These are phyloP conservation scores for Obelidium mucronatum DNA, from an alignment of 192 early-diverging fungal genomes.

Conservation along the genomic window DNA sequence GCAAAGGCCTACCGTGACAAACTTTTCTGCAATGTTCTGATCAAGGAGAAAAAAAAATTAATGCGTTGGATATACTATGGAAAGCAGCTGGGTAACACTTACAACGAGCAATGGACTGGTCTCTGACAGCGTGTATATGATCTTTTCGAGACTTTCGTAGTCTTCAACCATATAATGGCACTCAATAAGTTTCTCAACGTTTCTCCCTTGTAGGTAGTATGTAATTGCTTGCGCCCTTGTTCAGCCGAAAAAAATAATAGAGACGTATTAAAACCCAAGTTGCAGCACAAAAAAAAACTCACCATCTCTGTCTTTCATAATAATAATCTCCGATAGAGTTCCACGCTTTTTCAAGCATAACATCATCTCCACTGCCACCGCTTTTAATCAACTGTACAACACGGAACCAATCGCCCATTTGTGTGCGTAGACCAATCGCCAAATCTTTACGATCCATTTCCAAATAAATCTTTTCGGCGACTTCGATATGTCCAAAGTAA, in stretches of 20 bases:
- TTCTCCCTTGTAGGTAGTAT: constrained; percentile 63
- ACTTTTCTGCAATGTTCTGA: constrained; percentile 59
- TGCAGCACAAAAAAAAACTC: too few relatives aligned
- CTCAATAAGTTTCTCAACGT: constrained; percentile 53
- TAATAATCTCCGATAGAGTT: constrained; percentile 63
- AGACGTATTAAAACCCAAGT: not conserved
- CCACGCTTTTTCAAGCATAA: constrained; percentile 61
- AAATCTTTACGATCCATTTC: constrained; percentile 68
- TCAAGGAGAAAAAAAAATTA: not conserved
- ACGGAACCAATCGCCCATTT: constrained; percentile 65
- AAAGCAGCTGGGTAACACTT: not conserved
- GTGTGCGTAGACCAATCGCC: constrained; percentile 59
- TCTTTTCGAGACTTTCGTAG: constrained; percentile 56
- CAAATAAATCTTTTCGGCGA: constrained; percentile 60
- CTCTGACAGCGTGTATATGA: constrained; percentile 49
- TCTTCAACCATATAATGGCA: constrained; percentile 62
- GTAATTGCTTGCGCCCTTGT: constrained; percentile 60
- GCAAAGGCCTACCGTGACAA: constrained; percentile 56
- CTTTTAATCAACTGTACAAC: constrained; percentile 66
- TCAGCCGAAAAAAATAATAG: not conserved
- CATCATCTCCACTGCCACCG: constrained; percentile 63
- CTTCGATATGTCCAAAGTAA: constrained; percentile 55
- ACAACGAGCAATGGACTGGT: constrained; percentile 44
- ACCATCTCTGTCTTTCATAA: constrained; percentile 60
- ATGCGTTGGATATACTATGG: not conserved